phyloP scores from a whole-genome alignment of 352 stramenopile genomes.

The Phytophthora pisi region DNA sequence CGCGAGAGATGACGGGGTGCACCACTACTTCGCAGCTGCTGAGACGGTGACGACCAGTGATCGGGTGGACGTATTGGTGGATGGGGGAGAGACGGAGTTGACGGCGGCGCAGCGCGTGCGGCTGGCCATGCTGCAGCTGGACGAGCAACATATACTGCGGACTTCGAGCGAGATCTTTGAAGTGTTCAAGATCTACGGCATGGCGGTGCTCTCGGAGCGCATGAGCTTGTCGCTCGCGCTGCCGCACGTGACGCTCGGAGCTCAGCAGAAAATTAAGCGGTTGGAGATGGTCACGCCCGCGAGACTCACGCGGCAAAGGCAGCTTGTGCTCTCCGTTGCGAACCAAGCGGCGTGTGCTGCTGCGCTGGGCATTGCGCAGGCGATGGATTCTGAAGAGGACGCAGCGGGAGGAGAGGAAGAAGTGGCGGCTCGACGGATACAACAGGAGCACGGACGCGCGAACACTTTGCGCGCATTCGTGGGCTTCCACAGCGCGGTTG shows the following conservation, averaged over 20 bases:
- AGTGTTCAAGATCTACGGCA: slow-evolving; percentile 85
- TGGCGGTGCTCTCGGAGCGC: slow-evolving; percentile 73
- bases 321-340: slow-evolving; percentile 60
- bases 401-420: slow-evolving; percentile 9
- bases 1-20: neutral
- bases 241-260: slow-evolving; percentile 33
- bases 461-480: slow-evolving; percentile 77
- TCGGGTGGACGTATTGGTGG: slow-evolving; percentile 2
- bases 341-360: slow-evolving; percentile 60
- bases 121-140: slow-evolving; percentile 41
- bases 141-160: slow-evolving; percentile 51
- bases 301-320: slow-evolving; percentile 55
- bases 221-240: slow-evolving; percentile 59
- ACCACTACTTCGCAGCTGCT: slow-evolving; percentile 44
- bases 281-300: slow-evolving; percentile 45
- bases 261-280: slow-evolving; percentile 15
- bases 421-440: slow-evolving; percentile 22
- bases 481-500: slow-evolving; percentile 69
- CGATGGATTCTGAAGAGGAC: slow-evolving; percentile 8
- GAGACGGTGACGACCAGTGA: neutral
- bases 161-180: slow-evolving; percentile 75
- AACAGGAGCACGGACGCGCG: slow-evolving; percentile 50
- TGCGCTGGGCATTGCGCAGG: slow-evolving; percentile 40
- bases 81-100: neutral
- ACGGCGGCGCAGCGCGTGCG: slow-evolving; percentile 5